phyloP scores from a whole-genome alignment of 345 rosid genomes.

The Conringia planisiliqua region DNA sequence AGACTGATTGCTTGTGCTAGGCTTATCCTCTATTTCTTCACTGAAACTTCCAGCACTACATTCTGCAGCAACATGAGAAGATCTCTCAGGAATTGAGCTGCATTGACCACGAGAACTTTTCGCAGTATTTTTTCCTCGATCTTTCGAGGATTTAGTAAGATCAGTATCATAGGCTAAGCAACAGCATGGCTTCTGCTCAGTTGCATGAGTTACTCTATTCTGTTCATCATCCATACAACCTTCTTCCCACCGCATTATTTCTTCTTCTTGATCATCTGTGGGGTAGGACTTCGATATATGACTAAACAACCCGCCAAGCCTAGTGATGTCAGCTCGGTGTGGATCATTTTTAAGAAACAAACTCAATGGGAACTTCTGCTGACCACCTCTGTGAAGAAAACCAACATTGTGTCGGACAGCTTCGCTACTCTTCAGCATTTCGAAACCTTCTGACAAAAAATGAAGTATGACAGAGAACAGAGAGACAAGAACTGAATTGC shows the following conservation, averaged over 20 bases:
- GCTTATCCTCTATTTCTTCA: conserved; percentile 87
- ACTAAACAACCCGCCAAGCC: conserved; percentile 91
- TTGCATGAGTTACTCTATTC: conserved; percentile 68
- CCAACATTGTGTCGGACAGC: conserved; percentile 49
- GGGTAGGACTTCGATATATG: conserved; percentile 78
- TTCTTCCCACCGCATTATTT: conserved; percentile 90
- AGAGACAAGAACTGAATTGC: conserved; percentile 86
- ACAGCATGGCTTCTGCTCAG: conserved; percentile 86
- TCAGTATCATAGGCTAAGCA: conserved; percentile 77
- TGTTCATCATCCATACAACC: conserved; percentile 88
- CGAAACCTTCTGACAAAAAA: conserved; percentile 88
- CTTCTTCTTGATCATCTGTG: conserved; percentile 58
- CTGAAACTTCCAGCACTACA: conserved; percentile 72
- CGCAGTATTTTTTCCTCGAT: conserved; percentile 48
- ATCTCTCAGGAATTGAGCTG: conserved; percentile 69
- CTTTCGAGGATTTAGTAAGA: conserved; percentile 56
- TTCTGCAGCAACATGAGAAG: conserved; percentile 82
- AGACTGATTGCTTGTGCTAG: conserved; percentile 87
- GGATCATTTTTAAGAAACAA: conserved; percentile 79
- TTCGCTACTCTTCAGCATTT: conserved; percentile 48
- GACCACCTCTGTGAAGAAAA: conserved; percentile 94
- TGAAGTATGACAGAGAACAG: conserved; percentile 80
- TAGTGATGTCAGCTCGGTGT: conserved; percentile 73
- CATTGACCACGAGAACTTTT: conserved; percentile 64
- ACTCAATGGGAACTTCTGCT: conserved; percentile 74